Conservation (phyloP, 148 eudicot genomes). For the Silene conica region DNA sequence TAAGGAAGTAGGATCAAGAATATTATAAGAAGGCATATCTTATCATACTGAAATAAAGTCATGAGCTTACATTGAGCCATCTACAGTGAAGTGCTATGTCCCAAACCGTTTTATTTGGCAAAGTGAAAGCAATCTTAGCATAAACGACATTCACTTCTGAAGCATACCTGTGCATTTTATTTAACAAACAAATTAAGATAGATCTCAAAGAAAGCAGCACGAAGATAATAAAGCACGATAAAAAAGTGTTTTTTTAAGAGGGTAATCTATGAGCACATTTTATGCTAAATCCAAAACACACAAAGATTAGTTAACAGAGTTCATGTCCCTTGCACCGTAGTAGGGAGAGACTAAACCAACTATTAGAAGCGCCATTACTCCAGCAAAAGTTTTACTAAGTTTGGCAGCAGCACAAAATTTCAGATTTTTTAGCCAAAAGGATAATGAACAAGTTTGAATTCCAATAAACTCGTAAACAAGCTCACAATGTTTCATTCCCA, state of each 20-base stretch:
- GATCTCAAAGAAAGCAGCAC: neutral
- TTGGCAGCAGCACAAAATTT: no score
- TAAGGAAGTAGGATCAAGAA: neutral
- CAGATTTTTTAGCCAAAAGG: neutral
- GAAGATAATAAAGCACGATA: neutral
- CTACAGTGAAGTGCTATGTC: constrained; percentile 73
- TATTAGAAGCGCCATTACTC: neutral
- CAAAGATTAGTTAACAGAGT: neutral
- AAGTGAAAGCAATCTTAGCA: constrained; percentile 65
- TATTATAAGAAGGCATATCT: neutral
- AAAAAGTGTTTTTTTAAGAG: neutral
- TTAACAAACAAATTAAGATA: neutral
- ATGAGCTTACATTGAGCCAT: constrained; percentile 68
- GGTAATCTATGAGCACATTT: neutral
- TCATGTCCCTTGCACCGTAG: neutral
- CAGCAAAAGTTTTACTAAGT: neutral
- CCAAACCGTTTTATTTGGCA: constrained; percentile 65
- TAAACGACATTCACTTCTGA: constrained; percentile 41
- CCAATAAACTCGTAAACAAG: neutral
- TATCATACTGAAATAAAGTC: neutral
- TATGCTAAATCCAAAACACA: neutral
- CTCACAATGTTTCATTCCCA: neutral
- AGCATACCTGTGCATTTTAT: constrained; percentile 50
- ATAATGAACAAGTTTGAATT: neutral
- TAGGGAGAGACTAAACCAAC: neutral